Evolutionary conservation across 805 yeast species (phyloP).

Genomic region (Candida boidinii): DNA sequence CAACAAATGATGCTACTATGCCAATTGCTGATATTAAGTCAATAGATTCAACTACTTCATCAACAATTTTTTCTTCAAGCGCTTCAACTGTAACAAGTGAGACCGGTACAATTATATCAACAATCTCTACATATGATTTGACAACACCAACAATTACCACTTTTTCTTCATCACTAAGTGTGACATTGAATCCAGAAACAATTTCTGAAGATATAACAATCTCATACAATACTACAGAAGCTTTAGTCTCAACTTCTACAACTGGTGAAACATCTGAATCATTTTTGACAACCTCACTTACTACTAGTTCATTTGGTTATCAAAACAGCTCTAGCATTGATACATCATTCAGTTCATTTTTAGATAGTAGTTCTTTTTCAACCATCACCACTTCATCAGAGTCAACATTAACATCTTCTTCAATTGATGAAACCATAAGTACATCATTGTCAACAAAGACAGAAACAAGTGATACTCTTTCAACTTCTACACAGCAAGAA

Average conservation of each 20-base stretch:
- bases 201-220: too few relatives aligned
- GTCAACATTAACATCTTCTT: constrained; percentile 1
- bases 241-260: background rate
- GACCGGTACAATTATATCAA: constrained; percentile 7
- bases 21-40: constrained; percentile 2
- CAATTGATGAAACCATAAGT: constrained; percentile 3
- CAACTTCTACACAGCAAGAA: constrained; percentile 4
- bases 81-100: constrained; percentile 1
- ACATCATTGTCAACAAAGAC: constrained; percentile 1
- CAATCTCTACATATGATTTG: too few relatives aligned
- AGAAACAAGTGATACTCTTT: constrained; percentile 5
- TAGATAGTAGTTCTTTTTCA: background rate
- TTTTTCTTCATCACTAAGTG: background rate
- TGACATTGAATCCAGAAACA: too few relatives aligned
- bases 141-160: too few relatives aligned
- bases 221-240: too few relatives aligned
- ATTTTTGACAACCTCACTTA: background rate
- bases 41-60: constrained; percentile 6
- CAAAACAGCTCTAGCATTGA: constrained; percentile 3
- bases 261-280: too few relatives aligned
- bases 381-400: constrained; percentile 4
- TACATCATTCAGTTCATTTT: background rate
- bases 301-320: constrained; percentile 3
- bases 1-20: background rate
- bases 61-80: constrained; percentile 3